Evolutionary conservation across 2,329 filamentous ascomycete genomes (phyloP), one percentile per base, ranked within the genome.

Genomic region (Fusarium buharicum): DNA sequence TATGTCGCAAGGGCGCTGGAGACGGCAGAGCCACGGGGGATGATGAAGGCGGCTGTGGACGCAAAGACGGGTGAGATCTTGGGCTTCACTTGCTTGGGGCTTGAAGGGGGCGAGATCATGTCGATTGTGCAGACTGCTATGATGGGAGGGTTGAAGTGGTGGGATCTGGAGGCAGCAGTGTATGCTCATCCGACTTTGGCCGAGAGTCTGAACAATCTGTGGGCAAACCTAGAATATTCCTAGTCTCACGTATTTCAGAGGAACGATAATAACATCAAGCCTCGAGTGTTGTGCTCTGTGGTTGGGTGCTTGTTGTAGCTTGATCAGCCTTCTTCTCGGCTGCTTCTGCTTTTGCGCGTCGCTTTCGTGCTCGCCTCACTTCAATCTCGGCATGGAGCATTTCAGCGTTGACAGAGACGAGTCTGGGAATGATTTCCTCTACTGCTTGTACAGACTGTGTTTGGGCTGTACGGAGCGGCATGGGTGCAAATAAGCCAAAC

Each of bases 351-450:
- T 84, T 86, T 22, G 79, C 78, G 31, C 82, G 76, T 74, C 73
- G 81, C 76, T 87, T 87, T 54, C 81, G 77, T 31, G 82, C 84
- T 54, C 89, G 79, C 33, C 89, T 81, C 50, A 94, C 86, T 64
- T 90, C 84, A 47, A 88, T 86, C 77, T 93, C 90, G 6, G 91
- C 72, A n/a, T 76, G 76, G 13, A 80, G 79, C 83, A 94, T 86
- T 68, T 86, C 82, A 24, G 80, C 79, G 31, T 81, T 79, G n/a
- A 90, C 74, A 2, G 81, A 82, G 7, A 81, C 81, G 9, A 92
- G 76, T 34, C 76, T 75, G 2, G 86, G 83, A 3, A 93, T 74
- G 4, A 88, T 73, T 0, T 81, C 74, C 50, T 87, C 83, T 4
- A 92, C 80, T 0, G 81, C 81, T 33, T 78, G 70, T 20, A 85